A percentile compares a stretch with the other conserved stretches of the same genome.
These are phyloP conservation scores for Penicillium mononematosum DNA, from an alignment of 495 filamentous ascomycete species.

Conservation along the genomic window DNA sequence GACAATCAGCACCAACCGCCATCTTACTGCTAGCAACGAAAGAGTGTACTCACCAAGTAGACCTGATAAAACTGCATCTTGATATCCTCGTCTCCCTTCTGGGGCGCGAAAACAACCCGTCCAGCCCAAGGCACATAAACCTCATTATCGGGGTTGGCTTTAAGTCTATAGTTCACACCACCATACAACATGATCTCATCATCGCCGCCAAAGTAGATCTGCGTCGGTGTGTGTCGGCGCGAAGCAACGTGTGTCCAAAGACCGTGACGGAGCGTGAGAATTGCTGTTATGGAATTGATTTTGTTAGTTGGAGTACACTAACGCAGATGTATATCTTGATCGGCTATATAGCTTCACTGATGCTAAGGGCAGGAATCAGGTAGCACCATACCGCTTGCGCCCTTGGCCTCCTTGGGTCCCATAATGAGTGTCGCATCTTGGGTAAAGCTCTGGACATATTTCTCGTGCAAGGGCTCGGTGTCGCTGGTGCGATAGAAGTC, in stretches of 20 bases:
- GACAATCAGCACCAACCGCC: constrained; percentile 1
- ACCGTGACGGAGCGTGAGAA: constrained; percentile 50
- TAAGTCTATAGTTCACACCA: constrained; percentile 55
- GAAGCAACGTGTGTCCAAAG: constrained; percentile 58
- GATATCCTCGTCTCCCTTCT: constrained; percentile 41
- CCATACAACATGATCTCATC: constrained; percentile 64
- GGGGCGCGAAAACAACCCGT: constrained; percentile 47
- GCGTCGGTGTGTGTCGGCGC: constrained; percentile 48
- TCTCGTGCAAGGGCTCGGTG: constrained; percentile 53
- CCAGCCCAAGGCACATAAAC: constrained; percentile 55
- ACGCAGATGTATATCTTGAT: background rate
- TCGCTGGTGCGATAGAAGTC: constrained; percentile 60
- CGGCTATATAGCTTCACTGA: background rate
- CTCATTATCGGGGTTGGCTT: constrained; percentile 45
- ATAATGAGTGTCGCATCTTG: constrained; percentile 56
- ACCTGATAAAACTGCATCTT: constrained; percentile 67
- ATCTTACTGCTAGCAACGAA: constrained; percentile 16
- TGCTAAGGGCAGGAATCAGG: background rate
- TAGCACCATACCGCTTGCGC: constrained; percentile 45
- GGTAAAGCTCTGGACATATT: constrained; percentile 56
- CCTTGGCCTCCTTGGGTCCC: constrained; percentile 51
- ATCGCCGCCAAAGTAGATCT: constrained; percentile 53
- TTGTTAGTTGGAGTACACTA: background rate
- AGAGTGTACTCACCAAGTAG: constrained; percentile 52
- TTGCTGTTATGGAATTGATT: constrained; percentile 39